phyloP scores from a whole-genome alignment of 495 filamentous ascomycete genomes.

The Clohesyomyces aquaticus region DNA sequence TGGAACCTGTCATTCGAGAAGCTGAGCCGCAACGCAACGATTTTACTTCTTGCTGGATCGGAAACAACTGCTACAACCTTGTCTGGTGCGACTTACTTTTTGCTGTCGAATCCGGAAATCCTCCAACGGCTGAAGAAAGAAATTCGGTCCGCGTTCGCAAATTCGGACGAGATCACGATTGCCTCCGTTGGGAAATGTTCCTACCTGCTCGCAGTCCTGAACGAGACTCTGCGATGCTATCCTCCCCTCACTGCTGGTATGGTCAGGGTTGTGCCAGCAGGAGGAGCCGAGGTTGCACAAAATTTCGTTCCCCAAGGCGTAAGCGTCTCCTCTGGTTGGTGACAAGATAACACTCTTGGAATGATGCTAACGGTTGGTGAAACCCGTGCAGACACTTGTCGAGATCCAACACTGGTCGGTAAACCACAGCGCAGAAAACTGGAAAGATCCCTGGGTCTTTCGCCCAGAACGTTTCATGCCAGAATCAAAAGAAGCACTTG shows the following conservation, averaged over 20 bases:
- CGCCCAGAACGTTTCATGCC: too few species aligned
- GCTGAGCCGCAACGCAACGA: slow-evolving; percentile 1
- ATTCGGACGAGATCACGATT: slow-evolving; percentile 13
- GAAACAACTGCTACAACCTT: slow-evolving; percentile 33
- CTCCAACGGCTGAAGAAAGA: slow-evolving; percentile 6
- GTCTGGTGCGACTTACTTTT: slow-evolving; percentile 2
- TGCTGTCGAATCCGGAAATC: background rate
- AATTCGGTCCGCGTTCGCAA: slow-evolving; percentile 14
- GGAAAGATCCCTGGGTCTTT: too few species aligned
- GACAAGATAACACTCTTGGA: too few species aligned
- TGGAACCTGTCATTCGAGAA: slow-evolving; percentile 12
- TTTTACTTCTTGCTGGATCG: slow-evolving; percentile 24
- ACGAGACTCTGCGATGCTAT: slow-evolving; percentile 25
- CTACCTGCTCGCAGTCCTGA: slow-evolving; percentile 24
- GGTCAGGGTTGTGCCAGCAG: slow-evolving; percentile 8
- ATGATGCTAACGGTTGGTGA: too few species aligned
- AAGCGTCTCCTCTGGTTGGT: too few species aligned
- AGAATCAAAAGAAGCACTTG: too few species aligned
- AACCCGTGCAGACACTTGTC: too few species aligned
- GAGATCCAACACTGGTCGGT: too few species aligned
- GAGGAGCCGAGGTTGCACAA: too few species aligned
- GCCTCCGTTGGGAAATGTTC: slow-evolving; percentile 7
- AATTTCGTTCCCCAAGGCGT: too few species aligned
- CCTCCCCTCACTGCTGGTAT: slow-evolving; percentile 15
- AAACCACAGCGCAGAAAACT: too few species aligned